phyloP scores from a whole-genome alignment of 108 stramenopile genomes.

The Nitzschia sp. region DNA sequence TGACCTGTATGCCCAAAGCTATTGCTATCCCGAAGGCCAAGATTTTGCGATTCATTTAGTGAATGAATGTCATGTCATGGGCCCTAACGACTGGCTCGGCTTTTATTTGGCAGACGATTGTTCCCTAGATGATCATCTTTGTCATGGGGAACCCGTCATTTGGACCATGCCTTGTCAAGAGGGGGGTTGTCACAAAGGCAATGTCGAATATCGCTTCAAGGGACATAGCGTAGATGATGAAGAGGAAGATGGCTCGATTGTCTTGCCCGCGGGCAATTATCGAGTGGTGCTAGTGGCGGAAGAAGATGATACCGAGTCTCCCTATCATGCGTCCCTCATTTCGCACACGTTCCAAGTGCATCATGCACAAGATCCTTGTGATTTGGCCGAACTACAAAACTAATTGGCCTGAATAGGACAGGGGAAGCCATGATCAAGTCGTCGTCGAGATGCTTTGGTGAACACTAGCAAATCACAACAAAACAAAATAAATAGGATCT shows the following conservation, averaged over 20 bases:
- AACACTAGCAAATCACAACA: too few relatives aligned
- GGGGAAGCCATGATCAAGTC: too few relatives aligned
- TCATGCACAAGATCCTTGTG: neutral
- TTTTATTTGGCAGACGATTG: conserved; percentile 1
- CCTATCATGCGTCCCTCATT: neutral
- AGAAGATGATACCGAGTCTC: neutral
- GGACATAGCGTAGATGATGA: neutral
- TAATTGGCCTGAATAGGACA: too few relatives aligned
- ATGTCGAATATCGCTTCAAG: conserved; percentile 2
- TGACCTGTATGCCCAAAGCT: neutral
- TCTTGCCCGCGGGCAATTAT: neutral
- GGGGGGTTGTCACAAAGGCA: neutral
- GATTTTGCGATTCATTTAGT: neutral
- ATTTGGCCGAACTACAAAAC: neutral
- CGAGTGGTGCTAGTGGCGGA: conserved; percentile 5
- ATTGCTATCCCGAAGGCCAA: conserved; percentile 4
- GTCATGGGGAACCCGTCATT: conserved; percentile 12
- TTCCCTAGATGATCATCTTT: neutral
- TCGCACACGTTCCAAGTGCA: neutral
- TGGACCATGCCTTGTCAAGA: conserved; percentile 6
- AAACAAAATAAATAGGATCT: too few relatives aligned
- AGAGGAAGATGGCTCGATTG: too few relatives aligned
- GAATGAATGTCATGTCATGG: conserved; percentile 10
- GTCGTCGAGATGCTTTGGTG: too few relatives aligned
- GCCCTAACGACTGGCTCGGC: conserved; percentile 12